Conservation (phyloP, 495 filamentous ascomycete genomes). For the Oleoguttula mirabilis region DNA sequence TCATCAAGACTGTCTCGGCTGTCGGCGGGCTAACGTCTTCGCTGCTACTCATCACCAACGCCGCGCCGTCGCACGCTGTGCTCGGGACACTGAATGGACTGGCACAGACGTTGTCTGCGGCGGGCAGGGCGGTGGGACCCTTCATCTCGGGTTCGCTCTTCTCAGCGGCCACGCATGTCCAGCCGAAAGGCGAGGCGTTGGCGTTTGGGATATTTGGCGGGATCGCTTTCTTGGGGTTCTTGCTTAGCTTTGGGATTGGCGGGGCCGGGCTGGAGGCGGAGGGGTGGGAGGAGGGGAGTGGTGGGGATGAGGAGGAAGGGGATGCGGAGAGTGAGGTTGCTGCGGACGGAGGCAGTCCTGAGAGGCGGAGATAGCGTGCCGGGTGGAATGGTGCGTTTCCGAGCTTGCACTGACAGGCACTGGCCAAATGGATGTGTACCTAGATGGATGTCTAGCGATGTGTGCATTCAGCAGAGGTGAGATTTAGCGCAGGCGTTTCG, state of each 20-base stretch:
- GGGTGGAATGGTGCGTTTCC: no score
- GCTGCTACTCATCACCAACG: slow-evolving; percentile 85
- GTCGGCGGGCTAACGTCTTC: slow-evolving; percentile 84
- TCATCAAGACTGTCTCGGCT: slow-evolving; percentile 78
- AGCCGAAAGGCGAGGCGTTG: slow-evolving; percentile 70
- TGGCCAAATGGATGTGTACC: no score
- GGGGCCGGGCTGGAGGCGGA: slow-evolving; percentile 49
- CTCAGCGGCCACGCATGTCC: slow-evolving; percentile 53
- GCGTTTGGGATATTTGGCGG: slow-evolving; percentile 76
- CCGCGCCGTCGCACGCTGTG: slow-evolving; percentile 70
- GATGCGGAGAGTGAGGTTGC: no score
- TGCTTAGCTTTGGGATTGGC: slow-evolving; percentile 60
- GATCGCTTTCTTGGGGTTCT: slow-evolving; percentile 61
- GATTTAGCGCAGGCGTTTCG: no score
- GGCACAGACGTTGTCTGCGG: slow-evolving; percentile 86
- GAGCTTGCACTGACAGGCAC: no score
- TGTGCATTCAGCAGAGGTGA: no score
- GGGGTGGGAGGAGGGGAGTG: slow-evolving; percentile 45
- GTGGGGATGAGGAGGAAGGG: slow-evolving; percentile 37
- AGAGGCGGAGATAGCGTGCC: no score
- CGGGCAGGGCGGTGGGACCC: slow-evolving; percentile 76
- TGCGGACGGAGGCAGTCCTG: no score
- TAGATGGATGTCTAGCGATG: no score
- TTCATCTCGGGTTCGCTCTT: slow-evolving; percentile 80
- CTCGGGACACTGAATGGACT: slow-evolving; percentile 87